Conservation (phyloP, 441 rosid genomes). For the Viola pubescens region DNA sequence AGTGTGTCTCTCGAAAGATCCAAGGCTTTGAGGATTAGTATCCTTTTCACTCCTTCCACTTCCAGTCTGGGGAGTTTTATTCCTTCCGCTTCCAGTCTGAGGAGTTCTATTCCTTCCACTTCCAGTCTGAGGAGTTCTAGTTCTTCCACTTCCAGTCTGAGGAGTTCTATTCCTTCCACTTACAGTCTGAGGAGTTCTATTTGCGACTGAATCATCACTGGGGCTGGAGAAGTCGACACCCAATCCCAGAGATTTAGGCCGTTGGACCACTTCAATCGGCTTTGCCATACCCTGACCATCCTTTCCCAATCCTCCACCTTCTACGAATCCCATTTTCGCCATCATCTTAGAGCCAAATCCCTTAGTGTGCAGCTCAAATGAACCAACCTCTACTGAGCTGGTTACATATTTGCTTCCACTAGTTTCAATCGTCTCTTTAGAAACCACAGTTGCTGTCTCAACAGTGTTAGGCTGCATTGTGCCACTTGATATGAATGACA, state of each 20-base stretch:
- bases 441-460: conserved; percentile 24
- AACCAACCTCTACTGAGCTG: conserved; percentile 43
- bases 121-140: conserved; percentile 7
- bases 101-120: neutral
- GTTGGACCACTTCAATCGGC: conserved; percentile 73
- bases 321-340: conserved; percentile 88
- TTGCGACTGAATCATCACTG: conserved; percentile 24
- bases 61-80: no score
- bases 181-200: conserved; percentile 14
- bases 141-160: no score
- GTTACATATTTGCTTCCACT: conserved; percentile 23
- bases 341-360: conserved; percentile 98
- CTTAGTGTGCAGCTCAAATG: conserved; percentile 80
- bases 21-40: conserved; percentile 30
- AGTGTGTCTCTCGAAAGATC: conserved; percentile 77
- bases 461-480: conserved; percentile 41
- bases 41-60: neutral
- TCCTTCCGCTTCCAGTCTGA: conserved; percentile 11
- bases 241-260: conserved; percentile 86
- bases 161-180: neutral
- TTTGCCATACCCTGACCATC: conserved; percentile 75
- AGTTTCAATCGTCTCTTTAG: conserved; percentile 25
- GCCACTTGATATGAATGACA: conserved; percentile 74
- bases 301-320: conserved; percentile 82
- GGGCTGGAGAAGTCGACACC: conserved; percentile 48